Evolutionary conservation across 2,329 filamentous ascomycete species (phyloP).

Genomic region (Pestalotiopsis fici): DNA sequence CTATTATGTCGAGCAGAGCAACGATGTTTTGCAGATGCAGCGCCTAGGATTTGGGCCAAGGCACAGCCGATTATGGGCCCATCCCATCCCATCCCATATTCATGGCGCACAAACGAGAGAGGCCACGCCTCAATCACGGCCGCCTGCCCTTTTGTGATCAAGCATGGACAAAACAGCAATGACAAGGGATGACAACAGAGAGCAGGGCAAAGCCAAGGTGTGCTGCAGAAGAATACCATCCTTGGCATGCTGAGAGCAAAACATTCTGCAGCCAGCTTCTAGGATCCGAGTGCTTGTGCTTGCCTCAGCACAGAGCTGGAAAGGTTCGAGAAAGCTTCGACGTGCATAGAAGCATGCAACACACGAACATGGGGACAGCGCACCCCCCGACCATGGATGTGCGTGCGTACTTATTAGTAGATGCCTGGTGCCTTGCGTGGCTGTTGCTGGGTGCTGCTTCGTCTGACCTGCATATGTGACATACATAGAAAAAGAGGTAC

Average conservation of each 20-base stretch:
- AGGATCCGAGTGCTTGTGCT: neutral
- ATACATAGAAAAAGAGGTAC: neutral
- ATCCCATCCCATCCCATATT: neutral
- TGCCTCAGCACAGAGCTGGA: neutral
- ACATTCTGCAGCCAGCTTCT: neutral
- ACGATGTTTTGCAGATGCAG: conserved; percentile 3
- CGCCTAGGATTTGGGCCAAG: neutral
- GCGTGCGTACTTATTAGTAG: no score
- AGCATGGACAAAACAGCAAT: neutral
- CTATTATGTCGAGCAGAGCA: neutral
- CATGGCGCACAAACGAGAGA: neutral
- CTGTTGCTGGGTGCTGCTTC: neutral
- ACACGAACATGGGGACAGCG: neutral
- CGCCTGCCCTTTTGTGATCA: neutral
- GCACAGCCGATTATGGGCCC: neutral
- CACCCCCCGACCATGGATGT: neutral
- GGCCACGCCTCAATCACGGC: neutral
- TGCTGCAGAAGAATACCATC: neutral
- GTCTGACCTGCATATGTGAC: neutral
- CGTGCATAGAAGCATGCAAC: neutral
- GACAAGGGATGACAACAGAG: no score
- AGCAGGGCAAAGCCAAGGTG: neutral
- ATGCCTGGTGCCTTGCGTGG: neutral
- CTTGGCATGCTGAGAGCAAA: neutral
- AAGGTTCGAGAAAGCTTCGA: conserved; percentile 10